A percentile compares a stretch with the other conserved stretches of the same genome.
These are phyloP conservation scores for Stagonosporopsis tanaceti DNA, from an alignment of 2,329 filamentous ascomycete species.

Conservation along the genomic window DNA sequence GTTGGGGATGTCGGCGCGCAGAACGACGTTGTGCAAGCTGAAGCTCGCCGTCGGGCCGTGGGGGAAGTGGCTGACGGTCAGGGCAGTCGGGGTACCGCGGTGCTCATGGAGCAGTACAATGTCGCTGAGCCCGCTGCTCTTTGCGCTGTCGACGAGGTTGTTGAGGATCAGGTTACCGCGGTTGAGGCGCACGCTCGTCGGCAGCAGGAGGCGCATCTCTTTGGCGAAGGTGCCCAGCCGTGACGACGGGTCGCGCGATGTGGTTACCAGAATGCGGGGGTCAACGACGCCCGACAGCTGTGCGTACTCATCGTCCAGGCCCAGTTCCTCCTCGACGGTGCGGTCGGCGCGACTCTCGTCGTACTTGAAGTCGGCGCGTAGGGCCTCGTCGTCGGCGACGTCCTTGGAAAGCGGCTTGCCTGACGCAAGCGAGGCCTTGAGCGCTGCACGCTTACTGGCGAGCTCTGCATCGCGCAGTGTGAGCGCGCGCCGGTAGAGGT, in stretches of 20 bases:
- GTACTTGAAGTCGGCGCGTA: constrained; percentile 90
- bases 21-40: constrained; percentile 88
- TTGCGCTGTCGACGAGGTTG: constrained; percentile 83
- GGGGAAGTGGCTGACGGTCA: constrained; percentile 87
- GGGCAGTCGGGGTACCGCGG: constrained; percentile 86
- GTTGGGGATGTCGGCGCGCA: constrained; percentile 92
- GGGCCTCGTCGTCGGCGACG: constrained; percentile 83
- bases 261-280: constrained; percentile 87
- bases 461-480: constrained; percentile 84
- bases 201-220: constrained; percentile 83
- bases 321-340: constrained; percentile 71
- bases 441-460: constrained; percentile 85
- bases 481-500: constrained; percentile 82
- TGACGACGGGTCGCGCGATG: constrained; percentile 85
- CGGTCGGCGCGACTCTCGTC: constrained; percentile 81
- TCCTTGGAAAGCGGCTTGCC: constrained; percentile 84
- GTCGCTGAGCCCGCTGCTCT: constrained; percentile 81
- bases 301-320: constrained; percentile 88
- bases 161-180: constrained; percentile 88
- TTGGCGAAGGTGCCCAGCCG: constrained; percentile 90
- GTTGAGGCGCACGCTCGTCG: constrained; percentile 87
- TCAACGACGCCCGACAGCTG: constrained; percentile 91
- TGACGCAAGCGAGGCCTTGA: constrained; percentile 85
- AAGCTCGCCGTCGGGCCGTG: constrained; percentile 90
- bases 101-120: constrained; percentile 82